Evolutionary conservation across 2,329 filamentous ascomycete genomes (phyloP).

Genomic region (Aspergillus sp.): DNA sequence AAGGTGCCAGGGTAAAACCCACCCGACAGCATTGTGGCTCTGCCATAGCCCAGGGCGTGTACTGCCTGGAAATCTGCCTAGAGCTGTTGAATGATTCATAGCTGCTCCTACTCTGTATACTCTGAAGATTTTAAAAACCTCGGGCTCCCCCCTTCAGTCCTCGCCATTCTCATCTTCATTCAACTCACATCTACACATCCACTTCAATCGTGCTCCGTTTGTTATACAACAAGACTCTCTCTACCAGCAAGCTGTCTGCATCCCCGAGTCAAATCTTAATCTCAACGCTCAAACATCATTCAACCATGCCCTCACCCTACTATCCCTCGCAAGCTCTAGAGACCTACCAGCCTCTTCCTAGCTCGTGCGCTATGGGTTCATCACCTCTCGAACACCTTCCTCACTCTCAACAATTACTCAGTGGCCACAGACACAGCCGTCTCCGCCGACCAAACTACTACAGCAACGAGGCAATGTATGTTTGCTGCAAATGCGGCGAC

Average conservation of each 20-base stretch:
- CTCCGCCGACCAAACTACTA: slow-evolving; percentile 7
- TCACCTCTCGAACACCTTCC: background rate
- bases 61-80: background rate
- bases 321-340: background rate
- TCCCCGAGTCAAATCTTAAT: background rate
- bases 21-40: slow-evolving; percentile 2
- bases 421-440: background rate
- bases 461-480: slow-evolving; percentile 28
- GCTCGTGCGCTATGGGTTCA: background rate
- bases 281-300: background rate
- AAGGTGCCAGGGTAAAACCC: background rate
- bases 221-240: background rate
- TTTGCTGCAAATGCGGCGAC: slow-evolving; percentile 41
- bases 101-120: no score
- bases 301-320: background rate
- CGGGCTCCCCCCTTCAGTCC: background rate
- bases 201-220: background rate
- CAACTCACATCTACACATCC: background rate
- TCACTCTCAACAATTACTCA: background rate
- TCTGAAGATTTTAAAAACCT: background rate
- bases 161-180: background rate
- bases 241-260: background rate
- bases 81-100: background rate
- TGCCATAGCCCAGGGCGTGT: background rate
- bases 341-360: background rate